A percentile compares a stretch with the other conserved stretches of the same genome.
These are phyloP conservation scores for Paramecium pentaurelia DNA, from an alignment of 73 alveolate species.

Conservation along the genomic window DNA sequence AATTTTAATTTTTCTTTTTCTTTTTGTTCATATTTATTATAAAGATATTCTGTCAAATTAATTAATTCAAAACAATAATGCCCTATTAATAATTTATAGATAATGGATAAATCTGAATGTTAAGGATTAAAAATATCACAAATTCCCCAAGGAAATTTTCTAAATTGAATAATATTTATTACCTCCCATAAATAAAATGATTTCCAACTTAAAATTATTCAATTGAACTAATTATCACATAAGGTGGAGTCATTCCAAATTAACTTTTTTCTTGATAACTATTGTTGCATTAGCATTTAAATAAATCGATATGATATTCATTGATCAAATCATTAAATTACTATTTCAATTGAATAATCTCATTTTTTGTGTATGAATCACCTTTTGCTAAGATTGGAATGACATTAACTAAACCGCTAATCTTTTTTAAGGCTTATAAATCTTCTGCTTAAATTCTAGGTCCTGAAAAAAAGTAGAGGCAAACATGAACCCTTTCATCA, in stretches of 20 bases:
- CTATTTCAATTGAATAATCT: conserved; percentile 20
- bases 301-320: conserved; percentile 12
- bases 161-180: not conserved
- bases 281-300: conserved; percentile 15
- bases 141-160: conserved; percentile 64
- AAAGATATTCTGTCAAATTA: not conserved
- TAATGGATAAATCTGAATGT: conserved; percentile 43
- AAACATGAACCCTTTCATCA: conserved; percentile 53
- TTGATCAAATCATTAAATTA: not conserved
- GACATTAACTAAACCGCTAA: conserved; percentile 17
- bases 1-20: not conserved
- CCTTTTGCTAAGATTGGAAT: conserved; percentile 63
- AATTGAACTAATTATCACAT: conserved; percentile 46
- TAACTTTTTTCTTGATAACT: not conserved
- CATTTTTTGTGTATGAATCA: conserved; percentile 43
- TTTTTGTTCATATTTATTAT: not conserved
- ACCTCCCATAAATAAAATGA: conserved; percentile 55
- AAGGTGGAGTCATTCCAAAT: conserved; percentile 55
- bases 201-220: conserved; percentile 47
- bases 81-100: conserved; percentile 47
- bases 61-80: conserved; percentile 23
- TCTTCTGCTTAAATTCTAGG: conserved; percentile 45
- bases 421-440: conserved; percentile 18
- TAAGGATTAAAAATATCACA: conserved; percentile 54
- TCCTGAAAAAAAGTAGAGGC: conserved; percentile 53